Evolutionary conservation across 2,329 filamentous ascomycete species (phyloP).

Genomic region (Colletotrichum destructivum): DNA sequence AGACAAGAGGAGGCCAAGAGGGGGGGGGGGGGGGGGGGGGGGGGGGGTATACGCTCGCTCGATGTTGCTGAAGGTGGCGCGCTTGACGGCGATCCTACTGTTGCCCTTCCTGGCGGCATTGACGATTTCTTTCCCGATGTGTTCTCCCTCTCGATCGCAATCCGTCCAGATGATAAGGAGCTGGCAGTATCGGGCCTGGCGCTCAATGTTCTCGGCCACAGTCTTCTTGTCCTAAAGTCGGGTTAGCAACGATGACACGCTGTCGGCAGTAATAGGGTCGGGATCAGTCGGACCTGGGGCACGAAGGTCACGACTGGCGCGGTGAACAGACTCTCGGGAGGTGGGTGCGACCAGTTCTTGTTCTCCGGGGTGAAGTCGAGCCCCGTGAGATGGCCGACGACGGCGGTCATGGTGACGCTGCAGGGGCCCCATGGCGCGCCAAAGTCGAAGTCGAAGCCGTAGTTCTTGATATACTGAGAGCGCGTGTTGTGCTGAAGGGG

Average conservation of each 20-base stretch:
- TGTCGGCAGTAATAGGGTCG: neutral
- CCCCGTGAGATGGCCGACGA: slow-evolving; percentile 88
- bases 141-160: slow-evolving; percentile 97
- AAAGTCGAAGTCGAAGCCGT: slow-evolving; percentile 92
- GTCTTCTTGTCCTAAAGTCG: slow-evolving; percentile 78
- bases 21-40: neutral
- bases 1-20: neutral
- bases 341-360: slow-evolving; percentile 85
- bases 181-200: slow-evolving; percentile 80
- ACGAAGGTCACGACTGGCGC: slow-evolving; percentile 81
- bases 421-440: slow-evolving; percentile 84
- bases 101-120: slow-evolving; percentile 85
- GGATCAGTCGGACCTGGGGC: slow-evolving; percentile 67
- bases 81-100: slow-evolving; percentile 80
- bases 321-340: slow-evolving; percentile 84
- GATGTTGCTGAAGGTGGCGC: slow-evolving; percentile 95
- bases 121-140: slow-evolving; percentile 93
- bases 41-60: slow-evolving; percentile 80
- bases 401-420: slow-evolving; percentile 93
- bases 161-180: slow-evolving; percentile 98
- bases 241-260: slow-evolving; percentile 25
- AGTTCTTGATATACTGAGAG: slow-evolving; percentile 91
- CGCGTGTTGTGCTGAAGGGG: slow-evolving; percentile 74
- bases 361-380: slow-evolving; percentile 82
- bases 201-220: slow-evolving; percentile 88